phyloP scores from a whole-genome alignment of 441 rosid genomes.

The Mallotus japonicus region DNA sequence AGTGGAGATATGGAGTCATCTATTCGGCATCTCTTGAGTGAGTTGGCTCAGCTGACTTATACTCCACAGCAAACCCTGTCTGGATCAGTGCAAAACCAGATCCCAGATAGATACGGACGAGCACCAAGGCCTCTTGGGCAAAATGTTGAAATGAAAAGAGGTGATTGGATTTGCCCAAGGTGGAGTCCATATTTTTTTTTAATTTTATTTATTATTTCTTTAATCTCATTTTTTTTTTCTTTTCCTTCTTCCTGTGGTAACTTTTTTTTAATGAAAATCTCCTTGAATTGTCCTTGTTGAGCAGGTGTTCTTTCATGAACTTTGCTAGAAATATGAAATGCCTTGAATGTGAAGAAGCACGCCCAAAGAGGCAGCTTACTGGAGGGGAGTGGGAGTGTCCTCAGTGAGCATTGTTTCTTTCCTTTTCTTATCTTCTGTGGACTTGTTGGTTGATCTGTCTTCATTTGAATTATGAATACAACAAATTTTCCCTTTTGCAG shows the following conservation, averaged over 20 bases:
- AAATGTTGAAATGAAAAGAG: slow-evolving; percentile 72
- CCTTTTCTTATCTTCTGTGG: slow-evolving; percentile 12
- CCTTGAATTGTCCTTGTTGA: slow-evolving; percentile 26
- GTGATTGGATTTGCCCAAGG: slow-evolving; percentile 94
- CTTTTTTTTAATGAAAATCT: too few relatives aligned
- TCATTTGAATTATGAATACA: slow-evolving; percentile 9
- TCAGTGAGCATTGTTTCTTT: slow-evolving; percentile 57
- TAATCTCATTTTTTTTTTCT: slow-evolving; percentile 5
- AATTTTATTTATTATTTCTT: slow-evolving; percentile 4
- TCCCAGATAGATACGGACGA: slow-evolving; percentile 42
- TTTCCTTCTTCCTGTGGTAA: too few relatives aligned
- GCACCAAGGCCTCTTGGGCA: slow-evolving; percentile 36
- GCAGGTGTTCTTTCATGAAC: slow-evolving; percentile 92
- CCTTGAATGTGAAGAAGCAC: slow-evolving; percentile 76
- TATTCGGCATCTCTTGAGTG: slow-evolving; percentile 54
- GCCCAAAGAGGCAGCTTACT: slow-evolving; percentile 77
- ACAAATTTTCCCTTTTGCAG: slow-evolving; percentile 37
- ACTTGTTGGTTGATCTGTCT: slow-evolving; percentile 9
- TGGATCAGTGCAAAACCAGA: slow-evolving; percentile 37
- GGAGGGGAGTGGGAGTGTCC: slow-evolving; percentile 99
- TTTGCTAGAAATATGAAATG: slow-evolving; percentile 84
- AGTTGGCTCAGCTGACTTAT: slow-evolving; percentile 53
- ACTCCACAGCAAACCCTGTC: slow-evolving; percentile 28
- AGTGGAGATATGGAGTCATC: slow-evolving; percentile 51
- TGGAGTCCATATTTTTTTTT: slow-evolving; percentile 21